Percentiles rank a stretch among this genome's conserved stretches.
Evolutionary conservation across 345 rosid genomes (phyloP).

Genomic region (Schrenkiella parvula): DNA sequence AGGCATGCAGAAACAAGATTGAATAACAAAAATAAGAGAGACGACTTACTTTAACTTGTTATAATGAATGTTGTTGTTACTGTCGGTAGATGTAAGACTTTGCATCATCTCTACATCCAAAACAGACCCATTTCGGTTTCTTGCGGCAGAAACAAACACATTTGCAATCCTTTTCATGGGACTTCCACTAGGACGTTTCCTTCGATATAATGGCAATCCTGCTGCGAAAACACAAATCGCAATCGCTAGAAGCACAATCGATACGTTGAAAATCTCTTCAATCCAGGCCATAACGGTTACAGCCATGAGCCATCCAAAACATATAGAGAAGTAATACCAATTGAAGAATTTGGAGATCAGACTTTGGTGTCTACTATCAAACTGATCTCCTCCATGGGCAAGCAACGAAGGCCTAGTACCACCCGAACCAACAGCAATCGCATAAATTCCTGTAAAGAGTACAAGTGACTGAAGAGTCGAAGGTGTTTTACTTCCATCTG

Average conservation of each 20-base stretch:
- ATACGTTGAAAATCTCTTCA: constrained; percentile 40
- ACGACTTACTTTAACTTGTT: constrained; percentile 21
- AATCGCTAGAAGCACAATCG: constrained; percentile 20
- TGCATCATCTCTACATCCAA: constrained; percentile 7
- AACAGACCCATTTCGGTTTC: neutral
- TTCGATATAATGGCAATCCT: constrained; percentile 44
- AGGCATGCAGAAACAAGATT: neutral
- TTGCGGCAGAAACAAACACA: constrained; percentile 33
- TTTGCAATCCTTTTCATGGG: constrained; percentile 37
- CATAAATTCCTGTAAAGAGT: constrained; percentile 43
- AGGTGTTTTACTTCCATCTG: constrained; percentile 24
- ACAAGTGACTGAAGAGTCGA: constrained; percentile 35
- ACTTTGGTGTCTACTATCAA: constrained; percentile 35
- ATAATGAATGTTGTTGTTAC: neutral
- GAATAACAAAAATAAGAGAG: neutral
- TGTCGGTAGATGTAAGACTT: neutral
- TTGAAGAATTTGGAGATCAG: constrained; percentile 49
- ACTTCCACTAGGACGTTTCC: constrained; percentile 49
- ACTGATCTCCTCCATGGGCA: constrained; percentile 62
- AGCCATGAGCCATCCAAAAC: constrained; percentile 44
- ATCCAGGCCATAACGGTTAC: constrained; percentile 49
- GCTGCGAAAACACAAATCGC: constrained; percentile 36
- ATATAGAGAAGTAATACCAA: constrained; percentile 52
- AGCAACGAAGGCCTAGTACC: constrained; percentile 51
- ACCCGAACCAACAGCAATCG: constrained; percentile 46